phyloP scores from a whole-genome alignment of 257 asterid genomes.

The Penstemon newberryi region DNA sequence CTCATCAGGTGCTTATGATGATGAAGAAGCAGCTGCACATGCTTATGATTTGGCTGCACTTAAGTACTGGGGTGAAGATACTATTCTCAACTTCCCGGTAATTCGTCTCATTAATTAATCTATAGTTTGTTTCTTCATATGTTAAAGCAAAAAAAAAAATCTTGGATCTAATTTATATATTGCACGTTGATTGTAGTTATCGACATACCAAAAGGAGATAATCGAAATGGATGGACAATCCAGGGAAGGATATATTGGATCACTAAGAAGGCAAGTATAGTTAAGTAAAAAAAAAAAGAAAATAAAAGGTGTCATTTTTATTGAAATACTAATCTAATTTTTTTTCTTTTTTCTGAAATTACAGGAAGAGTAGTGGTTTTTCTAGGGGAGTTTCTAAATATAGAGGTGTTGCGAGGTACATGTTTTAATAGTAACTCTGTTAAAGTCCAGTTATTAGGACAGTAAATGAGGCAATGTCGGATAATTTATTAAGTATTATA shows the following conservation, averaged over 20 bases:
- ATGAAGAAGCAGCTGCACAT: constrained; percentile 84
- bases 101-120: background rate
- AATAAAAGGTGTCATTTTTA: background rate
- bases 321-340: background rate
- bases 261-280: constrained; percentile 55
- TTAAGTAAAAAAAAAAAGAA: background rate
- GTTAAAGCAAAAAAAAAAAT: background rate
- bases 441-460: constrained; percentile 7
- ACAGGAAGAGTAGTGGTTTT: constrained; percentile 85
- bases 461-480: constrained; percentile 26
- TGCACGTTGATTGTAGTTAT: constrained; percentile 36
- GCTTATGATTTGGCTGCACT: constrained; percentile 90
- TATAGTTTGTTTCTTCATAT: background rate
- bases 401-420: constrained; percentile 87
- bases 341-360: constrained; percentile 17
- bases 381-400: constrained; percentile 88
- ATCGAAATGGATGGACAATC: constrained; percentile 70
- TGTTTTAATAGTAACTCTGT: background rate
- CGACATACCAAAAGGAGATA: constrained; percentile 63
- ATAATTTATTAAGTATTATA: background rate
- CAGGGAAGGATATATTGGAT: constrained; percentile 88
- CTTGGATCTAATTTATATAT: constrained; percentile 10
- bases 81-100: constrained; percentile 83
- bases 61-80: constrained; percentile 83
- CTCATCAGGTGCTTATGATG: constrained; percentile 74